Conservation (phyloP, 768 basidiomycete species). For the Asterophora parasitica region DNA sequence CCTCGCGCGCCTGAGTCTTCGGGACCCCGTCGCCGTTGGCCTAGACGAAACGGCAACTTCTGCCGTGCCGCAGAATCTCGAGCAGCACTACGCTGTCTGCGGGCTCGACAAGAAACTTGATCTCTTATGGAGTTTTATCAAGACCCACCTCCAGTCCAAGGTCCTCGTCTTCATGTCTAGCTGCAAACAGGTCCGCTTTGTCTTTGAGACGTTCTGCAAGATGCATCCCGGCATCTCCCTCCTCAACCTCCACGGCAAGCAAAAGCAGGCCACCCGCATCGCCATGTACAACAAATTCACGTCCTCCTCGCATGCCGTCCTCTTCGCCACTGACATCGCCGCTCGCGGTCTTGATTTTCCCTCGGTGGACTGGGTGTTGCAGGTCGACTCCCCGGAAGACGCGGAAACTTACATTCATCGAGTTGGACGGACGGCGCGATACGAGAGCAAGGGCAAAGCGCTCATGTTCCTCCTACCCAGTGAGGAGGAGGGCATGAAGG, state of each 20-base stretch:
- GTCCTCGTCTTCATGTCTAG: constrained; percentile 91
- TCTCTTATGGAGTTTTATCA: constrained; percentile 91
- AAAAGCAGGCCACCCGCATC: constrained; percentile 88
- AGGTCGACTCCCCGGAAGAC: constrained; percentile 95
- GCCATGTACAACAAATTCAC: constrained; percentile 83
- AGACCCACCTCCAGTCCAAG: constrained; percentile 87
- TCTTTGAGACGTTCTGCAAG: constrained; percentile 92
- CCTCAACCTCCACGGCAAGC: constrained; percentile 94
- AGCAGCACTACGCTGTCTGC: constrained; percentile 86
- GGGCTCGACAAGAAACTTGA: constrained; percentile 86
- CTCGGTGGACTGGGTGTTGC: constrained; percentile 93
- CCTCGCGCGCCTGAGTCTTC: constrained; percentile 84
- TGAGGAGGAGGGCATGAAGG: constrained; percentile 89
- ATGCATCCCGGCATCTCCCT: constrained; percentile 92
- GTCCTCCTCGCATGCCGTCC: constrained; percentile 71
- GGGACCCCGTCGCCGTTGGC: constrained; percentile 73
- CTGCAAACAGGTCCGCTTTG: constrained; percentile 96
- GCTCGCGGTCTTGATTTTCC: constrained; percentile 97
- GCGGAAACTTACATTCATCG: constrained; percentile 97
- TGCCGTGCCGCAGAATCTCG: constrained; percentile 71
- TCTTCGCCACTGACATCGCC: constrained; percentile 95
- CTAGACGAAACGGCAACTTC: constrained; percentile 46
- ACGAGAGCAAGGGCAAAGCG: constrained; percentile 85
- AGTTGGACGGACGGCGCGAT: constrained; percentile 92
- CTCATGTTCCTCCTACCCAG: constrained; percentile 81